These are phyloP conservation scores for Pharus latifolius DNA, from an alignment of 176 grass and related monocot genomes.

Conservation along the genomic window DNA sequence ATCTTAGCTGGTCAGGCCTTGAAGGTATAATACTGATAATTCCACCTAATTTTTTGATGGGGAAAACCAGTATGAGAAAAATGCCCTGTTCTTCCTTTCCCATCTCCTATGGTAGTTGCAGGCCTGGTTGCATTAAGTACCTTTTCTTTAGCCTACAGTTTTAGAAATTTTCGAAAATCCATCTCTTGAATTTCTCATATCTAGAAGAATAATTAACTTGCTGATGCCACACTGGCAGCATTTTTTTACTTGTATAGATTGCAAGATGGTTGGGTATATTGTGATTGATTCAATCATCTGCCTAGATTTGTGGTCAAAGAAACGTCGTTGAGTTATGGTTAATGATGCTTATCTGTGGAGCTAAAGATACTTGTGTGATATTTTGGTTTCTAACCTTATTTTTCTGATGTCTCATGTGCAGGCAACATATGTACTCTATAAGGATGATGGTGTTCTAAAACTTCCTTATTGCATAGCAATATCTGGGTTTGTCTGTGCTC, in stretches of 20 bases:
- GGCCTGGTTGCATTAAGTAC: neutral
- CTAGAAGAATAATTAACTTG: neutral
- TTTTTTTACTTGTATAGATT: neutral
- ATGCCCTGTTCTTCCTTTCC: neutral
- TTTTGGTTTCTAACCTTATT: neutral
- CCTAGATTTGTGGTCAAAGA: neutral
- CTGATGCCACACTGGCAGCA: neutral
- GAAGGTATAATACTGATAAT: constrained; percentile 52
- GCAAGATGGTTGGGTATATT: neutral
- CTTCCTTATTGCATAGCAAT: constrained; percentile 94
- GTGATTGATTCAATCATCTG: neutral
- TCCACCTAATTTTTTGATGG: neutral
- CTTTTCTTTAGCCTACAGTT: neutral
- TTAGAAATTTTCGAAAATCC: neutral
- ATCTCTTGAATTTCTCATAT: neutral
- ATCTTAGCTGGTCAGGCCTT: constrained; percentile 92
- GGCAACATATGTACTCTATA: constrained; percentile 75
- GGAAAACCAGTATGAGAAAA: neutral
- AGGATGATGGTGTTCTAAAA: constrained; percentile 64
- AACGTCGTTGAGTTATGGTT: neutral
- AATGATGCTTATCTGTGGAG: neutral
- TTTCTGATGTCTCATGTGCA: constrained; percentile 23
- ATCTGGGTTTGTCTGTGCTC: constrained; percentile 71
- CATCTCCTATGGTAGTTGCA: neutral
- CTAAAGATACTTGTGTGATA: neutral